These are phyloP conservation scores for Graphilbum fragrans DNA, from an alignment of 2,329 filamentous ascomycete species.

Conservation along the genomic window DNA sequence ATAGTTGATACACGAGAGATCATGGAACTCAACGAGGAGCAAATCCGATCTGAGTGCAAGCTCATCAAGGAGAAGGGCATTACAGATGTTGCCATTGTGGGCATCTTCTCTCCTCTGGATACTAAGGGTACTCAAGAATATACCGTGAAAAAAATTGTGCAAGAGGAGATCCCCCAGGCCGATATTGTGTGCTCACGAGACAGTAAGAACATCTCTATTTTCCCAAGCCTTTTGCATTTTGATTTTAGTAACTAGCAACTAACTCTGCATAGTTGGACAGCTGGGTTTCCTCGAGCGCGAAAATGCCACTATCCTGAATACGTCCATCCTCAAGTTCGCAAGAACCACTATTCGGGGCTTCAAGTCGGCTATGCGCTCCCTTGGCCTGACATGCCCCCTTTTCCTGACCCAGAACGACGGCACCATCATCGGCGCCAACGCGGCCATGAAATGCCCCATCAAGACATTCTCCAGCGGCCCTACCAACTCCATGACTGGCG, in stretches of 20 bases:
- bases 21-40: conserved; percentile 26
- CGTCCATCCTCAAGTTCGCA: conserved; percentile 45
- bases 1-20: conserved; percentile 22
- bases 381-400: conserved; percentile 39
- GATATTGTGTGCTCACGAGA: conserved; percentile 11
- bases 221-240: not conserved
- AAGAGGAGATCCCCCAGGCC: conserved; percentile 26
- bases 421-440: conserved; percentile 40
- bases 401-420: conserved; percentile 54
- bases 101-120: conserved; percentile 47
- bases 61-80: conserved; percentile 8
- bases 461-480: conserved; percentile 50
- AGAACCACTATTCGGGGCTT: conserved; percentile 43
- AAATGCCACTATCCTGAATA: conserved; percentile 53
- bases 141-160: conserved; percentile 31
- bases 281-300: conserved; percentile 46
- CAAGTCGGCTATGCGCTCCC: conserved; percentile 32
- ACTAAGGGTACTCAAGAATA: conserved; percentile 39
- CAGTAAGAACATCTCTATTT: not conserved
- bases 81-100: conserved; percentile 38
- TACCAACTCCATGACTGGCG: conserved; percentile 51
- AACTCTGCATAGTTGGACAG: conserved; percentile 41
- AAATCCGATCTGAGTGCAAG: conserved; percentile 12
- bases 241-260: no score
- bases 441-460: conserved; percentile 45